These are phyloP conservation scores for Arthromyces matolae DNA, from an alignment of 768 basidiomycete species.

Conservation along the genomic window DNA sequence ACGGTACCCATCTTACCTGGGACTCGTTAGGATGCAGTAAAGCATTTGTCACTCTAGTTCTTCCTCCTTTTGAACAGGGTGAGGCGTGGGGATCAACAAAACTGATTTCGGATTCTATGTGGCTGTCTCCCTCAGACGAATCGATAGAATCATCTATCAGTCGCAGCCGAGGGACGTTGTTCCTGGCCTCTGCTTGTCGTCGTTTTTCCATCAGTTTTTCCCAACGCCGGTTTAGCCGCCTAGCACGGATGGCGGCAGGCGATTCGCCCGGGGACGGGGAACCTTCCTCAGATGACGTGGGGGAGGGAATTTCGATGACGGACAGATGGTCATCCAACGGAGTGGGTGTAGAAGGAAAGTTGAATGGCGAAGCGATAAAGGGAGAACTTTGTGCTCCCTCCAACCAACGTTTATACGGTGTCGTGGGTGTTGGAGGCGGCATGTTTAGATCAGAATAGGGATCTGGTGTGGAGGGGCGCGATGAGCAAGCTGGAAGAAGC, in stretches of 20 bases:
- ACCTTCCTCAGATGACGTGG: constrained; percentile 8
- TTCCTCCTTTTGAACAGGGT: neutral
- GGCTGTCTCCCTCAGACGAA: neutral
- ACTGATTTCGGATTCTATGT: no score
- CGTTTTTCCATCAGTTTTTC: constrained; percentile 4
- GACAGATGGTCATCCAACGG: neutral
- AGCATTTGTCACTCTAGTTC: neutral
- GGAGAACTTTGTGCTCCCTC: neutral
- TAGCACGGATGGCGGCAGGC: neutral
- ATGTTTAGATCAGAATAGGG: neutral
- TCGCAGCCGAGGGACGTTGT: neutral
- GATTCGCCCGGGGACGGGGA: neutral
- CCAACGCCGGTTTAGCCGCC: constrained; percentile 1
- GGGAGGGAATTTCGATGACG: constrained; percentile 3
- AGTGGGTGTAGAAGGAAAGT: neutral
- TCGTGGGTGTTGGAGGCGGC: constrained; percentile 5
- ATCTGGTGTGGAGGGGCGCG: neutral
- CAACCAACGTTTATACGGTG: neutral
- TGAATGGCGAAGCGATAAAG: neutral
- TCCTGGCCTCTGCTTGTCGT: neutral
- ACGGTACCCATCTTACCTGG: no score
- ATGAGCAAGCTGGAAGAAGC: neutral
- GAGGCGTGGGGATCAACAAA: constrained; percentile 3
- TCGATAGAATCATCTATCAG: neutral
- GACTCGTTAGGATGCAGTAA: no score